These are phyloP conservation scores for Dothideomycetidae sp. DNA, from an alignment of 2,329 filamentous ascomycete species.

Conservation along the genomic window DNA sequence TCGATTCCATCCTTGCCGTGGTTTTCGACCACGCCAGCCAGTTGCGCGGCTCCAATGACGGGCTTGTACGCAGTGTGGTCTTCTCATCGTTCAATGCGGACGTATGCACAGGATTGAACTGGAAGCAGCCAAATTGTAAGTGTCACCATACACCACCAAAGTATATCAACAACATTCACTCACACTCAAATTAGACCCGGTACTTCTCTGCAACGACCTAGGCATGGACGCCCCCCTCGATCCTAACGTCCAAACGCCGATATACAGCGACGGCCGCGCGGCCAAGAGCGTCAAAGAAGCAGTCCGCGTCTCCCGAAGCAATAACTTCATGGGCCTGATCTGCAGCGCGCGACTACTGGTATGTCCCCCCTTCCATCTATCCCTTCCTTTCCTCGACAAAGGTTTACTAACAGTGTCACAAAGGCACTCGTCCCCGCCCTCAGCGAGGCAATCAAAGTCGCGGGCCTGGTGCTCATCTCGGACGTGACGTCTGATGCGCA, in stretches of 20 bases:
- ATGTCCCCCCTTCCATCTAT: slow-evolving; percentile 26
- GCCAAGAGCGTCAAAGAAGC: slow-evolving; percentile 87
- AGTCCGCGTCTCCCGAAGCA: slow-evolving; percentile 80
- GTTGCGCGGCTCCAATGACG: slow-evolving; percentile 49
- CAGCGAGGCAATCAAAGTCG: slow-evolving; percentile 84
- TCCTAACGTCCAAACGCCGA: slow-evolving; percentile 3
- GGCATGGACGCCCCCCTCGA: slow-evolving; percentile 15
- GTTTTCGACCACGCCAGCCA: slow-evolving; percentile 83
- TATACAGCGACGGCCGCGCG: slow-evolving; percentile 48
- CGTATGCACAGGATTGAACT: slow-evolving; percentile 88
- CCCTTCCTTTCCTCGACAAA: too few relatives aligned
- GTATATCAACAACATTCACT: neutral
- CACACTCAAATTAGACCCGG: slow-evolving; percentile 50
- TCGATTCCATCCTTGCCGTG: slow-evolving; percentile 66
- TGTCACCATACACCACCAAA: too few relatives aligned
- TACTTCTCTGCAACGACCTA: slow-evolving; percentile 88
- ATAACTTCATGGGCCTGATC: slow-evolving; percentile 96
- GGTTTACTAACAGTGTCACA: too few relatives aligned
- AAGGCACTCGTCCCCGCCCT: slow-evolving; percentile 88
- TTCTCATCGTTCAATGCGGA: slow-evolving; percentile 88
- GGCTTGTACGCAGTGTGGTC: slow-evolving; percentile 71
- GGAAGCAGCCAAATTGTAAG: slow-evolving; percentile 94
- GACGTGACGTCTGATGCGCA: slow-evolving; percentile 46
- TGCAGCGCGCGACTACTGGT: slow-evolving; percentile 79
- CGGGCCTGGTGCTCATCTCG: slow-evolving; percentile 80